Evolutionary conservation across 1,284 basidiomycete genomes (phyloP), one percentile per base, ranked within the genome.

Genomic region (Puccinia triticina): DNA sequence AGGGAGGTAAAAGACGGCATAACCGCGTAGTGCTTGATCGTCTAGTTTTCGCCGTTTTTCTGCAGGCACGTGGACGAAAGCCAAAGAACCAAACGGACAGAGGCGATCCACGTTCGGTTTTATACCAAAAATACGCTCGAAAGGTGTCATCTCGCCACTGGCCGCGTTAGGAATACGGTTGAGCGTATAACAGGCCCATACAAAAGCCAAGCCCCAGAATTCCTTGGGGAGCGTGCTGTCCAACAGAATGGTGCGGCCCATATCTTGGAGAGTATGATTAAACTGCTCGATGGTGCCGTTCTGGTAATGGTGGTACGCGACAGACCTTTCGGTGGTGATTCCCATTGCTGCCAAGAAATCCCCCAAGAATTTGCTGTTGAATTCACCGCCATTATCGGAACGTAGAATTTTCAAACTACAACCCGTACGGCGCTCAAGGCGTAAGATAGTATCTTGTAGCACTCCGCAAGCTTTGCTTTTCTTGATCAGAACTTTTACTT

Each of bases 21-120:
- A 43, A n/a, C 11, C 48, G 10, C 5, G 29, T 21, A 29, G 18
- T 40, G 40, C 77, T 3, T 50, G 29, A 0, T 40, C 34, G 34
- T 79, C 67, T 5, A 79, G 66, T 37, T 79, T 79, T 50, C 32
- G 29, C 11, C 67, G 43, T 21, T 67, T 67, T 34, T 79, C 77
- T 5, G 2, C 26, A 10, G 77, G 77, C 4, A 79, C 71, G 50
- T 79, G 77, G 37, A 72, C 26, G 18, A 57, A 46, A 29, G 59
- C 23, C 48, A 14, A 0, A 72, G 29, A 0, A 23, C 40, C 40
- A 43, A 43, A 43, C 4, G 40, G 40, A 4, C 40, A 12, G 4
- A 43, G 12, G 12, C 40, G 48, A 34, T 79, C 67, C 14, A 69
- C 14, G 43, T 53, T 32, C 12, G 77, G 77, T 23, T 67, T 48